phyloP scores from a whole-genome alignment of 495 filamentous ascomycete species.

The Annulohypoxylon stygium region DNA sequence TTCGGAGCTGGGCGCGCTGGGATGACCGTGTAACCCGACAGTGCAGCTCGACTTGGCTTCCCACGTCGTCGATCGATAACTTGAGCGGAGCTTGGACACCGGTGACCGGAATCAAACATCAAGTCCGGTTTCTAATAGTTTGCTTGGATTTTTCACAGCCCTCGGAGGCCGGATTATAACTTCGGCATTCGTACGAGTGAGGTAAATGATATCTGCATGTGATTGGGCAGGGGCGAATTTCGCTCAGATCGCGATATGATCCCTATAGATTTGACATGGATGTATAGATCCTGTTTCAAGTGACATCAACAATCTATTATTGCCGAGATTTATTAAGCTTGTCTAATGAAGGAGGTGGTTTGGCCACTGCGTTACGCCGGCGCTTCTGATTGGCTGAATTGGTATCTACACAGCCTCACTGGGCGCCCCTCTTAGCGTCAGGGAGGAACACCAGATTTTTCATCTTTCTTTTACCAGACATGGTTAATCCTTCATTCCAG shows the following conservation, averaged over 20 bases:
- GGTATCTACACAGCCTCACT: constrained; percentile 45
- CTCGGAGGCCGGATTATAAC: background rate
- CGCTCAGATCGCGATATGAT: constrained; percentile 29
- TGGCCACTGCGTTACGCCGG: constrained; percentile 26
- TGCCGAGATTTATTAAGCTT: constrained; percentile 5
- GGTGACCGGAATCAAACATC: constrained; percentile 3
- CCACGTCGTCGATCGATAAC: constrained; percentile 1
- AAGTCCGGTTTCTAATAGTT: background rate
- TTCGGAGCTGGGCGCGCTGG: constrained; percentile 13
- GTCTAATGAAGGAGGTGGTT: constrained; percentile 25
- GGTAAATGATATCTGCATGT: constrained; percentile 12
- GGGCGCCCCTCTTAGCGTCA: constrained; percentile 38
- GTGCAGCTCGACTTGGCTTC: constrained; percentile 18
- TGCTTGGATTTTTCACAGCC: background rate
- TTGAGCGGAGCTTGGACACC: background rate
- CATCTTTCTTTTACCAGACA: constrained; percentile 18
- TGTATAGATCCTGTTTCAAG: constrained; percentile 11
- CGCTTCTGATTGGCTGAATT: constrained; percentile 28
- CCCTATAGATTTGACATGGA: background rate
- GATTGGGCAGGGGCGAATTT: constrained; percentile 26
- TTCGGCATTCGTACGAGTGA: constrained; percentile 4
- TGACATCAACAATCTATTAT: constrained; percentile 22
- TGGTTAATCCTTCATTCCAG: constrained; percentile 24
- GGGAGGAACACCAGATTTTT: constrained; percentile 34
- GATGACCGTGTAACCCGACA: constrained; percentile 16